Base-by-base conservation (phyloP, 257 asterid genomes). In the Capsicum pubescens region DNA sequence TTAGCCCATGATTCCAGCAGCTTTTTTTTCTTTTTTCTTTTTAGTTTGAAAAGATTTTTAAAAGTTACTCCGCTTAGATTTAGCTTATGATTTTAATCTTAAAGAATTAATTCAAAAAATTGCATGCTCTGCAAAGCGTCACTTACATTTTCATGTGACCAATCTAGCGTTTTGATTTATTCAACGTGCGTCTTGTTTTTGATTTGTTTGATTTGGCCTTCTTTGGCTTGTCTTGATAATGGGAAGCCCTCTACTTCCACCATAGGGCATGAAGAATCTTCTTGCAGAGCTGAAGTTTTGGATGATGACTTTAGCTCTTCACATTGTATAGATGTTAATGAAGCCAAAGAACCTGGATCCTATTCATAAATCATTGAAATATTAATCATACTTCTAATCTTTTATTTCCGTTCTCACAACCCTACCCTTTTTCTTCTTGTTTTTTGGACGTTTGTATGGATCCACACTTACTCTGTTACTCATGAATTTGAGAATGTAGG, bases 401-500 rank as follows among this genome's bases (percentile, higher is more conserved):
- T 69, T 50, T 76, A 76, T 52, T 52, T 76, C 48, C 9, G n/a
- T 32, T 42, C 63, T 44, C 46, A 52, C 63, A 76, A 26, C 8
- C n/a, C 81, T 76, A 26, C 9, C 81, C 61, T 8, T 46, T 76
- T 76, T 19, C 81, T 76, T 76, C 61, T 76, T 74, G 44, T 54
- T 7, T 21, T 48, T 76, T 76, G 81, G 61, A 21, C 1, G 81
- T 32, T 52, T 76, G 17, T 76, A 8, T 52, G 61, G 21, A 76
- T 42, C 63, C 48, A 52, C 48, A 26, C 81, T 76, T 76, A 76
- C 64, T 42, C 56, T 74, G 61, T 71, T 67, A 50, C 52, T 81
- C 86, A 3, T 42, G 35, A 42, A 76, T 82, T 39, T 85, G 82
- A 66, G 64, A 70, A 84, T 85, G 84, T 84, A 89, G 93, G 90